Evolutionary conservation across 768 basidiomycete species (phyloP).

Genomic region (Phaeolepiota aurea): DNA sequence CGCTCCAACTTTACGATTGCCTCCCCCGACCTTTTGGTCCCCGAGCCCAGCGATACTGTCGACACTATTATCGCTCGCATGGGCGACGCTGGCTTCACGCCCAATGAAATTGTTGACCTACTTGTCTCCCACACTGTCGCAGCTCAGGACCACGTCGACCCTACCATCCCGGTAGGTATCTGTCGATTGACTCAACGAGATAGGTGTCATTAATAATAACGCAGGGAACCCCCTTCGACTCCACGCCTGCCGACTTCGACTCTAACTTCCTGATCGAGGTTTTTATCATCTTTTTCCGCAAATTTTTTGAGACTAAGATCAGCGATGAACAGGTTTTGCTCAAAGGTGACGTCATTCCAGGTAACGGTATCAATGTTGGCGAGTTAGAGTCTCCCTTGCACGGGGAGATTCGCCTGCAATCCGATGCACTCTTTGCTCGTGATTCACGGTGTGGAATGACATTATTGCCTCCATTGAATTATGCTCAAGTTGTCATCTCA

Average conservation of each 20-base stretch:
- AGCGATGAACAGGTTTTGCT: background rate
- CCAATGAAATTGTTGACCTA: constrained; percentile 9
- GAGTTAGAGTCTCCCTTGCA: constrained; percentile 3
- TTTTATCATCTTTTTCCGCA: too few relatives aligned
- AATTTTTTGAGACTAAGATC: too few relatives aligned
- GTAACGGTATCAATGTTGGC: background rate
- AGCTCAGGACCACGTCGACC: constrained; percentile 9
- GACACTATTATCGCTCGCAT: constrained; percentile 9
- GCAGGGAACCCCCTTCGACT: constrained; percentile 20
- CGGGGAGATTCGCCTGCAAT: constrained; percentile 20
- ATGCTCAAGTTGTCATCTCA: too few relatives aligned
- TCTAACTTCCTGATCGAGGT: constrained; percentile 22
- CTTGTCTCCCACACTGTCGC: constrained; percentile 10
- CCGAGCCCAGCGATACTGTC: constrained; percentile 19
- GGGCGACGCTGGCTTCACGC: too few relatives aligned
- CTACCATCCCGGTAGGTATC: background rate
- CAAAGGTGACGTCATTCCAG: background rate
- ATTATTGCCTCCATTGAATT: too few relatives aligned
- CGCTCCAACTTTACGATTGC: constrained; percentile 17
- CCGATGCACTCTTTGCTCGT: constrained; percentile 16
- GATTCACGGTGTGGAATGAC: too few relatives aligned
- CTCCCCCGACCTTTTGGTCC: constrained; percentile 7
- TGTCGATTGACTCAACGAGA: too few relatives aligned
- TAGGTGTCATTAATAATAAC: too few relatives aligned
- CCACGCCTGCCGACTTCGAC: constrained; percentile 20